Conservation (phyloP, 2,329 filamentous ascomycete genomes). For the Pseudogymnoascus sp. region DNA sequence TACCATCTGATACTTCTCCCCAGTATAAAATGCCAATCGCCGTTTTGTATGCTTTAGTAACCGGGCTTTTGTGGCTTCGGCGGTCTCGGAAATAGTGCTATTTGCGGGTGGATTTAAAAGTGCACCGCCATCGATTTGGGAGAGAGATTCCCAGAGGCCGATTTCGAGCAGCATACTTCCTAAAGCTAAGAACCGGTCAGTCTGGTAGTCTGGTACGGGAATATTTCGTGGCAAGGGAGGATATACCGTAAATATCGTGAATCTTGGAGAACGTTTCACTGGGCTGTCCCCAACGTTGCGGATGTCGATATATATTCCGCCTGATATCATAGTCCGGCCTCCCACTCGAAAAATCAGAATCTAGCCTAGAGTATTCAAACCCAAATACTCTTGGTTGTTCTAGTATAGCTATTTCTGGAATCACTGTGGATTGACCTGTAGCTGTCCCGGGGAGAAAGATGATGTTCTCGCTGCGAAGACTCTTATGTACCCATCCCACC, state of each 20-base stretch:
- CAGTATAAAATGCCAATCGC: slow-evolving; percentile 26
- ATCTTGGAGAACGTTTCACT: slow-evolving; percentile 41
- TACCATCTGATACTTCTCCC: slow-evolving; percentile 28
- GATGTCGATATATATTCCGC: slow-evolving; percentile 46
- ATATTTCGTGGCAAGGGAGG: not conserved
- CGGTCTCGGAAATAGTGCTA: slow-evolving; percentile 14
- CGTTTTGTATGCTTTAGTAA: slow-evolving; percentile 21
- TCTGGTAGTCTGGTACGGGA: not conserved
- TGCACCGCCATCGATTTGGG: not conserved
- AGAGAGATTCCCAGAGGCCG: slow-evolving; percentile 36
- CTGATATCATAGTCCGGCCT: not conserved
- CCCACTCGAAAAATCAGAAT: slow-evolving; percentile 10
- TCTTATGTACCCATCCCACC: slow-evolving; percentile 12
- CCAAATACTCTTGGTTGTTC: slow-evolving; percentile 12
- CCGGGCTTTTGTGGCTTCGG: slow-evolving; percentile 13
- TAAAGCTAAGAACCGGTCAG: slow-evolving; percentile 22
- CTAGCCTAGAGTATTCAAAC: slow-evolving; percentile 13
- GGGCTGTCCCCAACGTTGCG: slow-evolving; percentile 37
- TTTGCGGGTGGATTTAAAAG: slow-evolving; percentile 25
- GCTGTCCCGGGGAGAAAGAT: slow-evolving; percentile 10
- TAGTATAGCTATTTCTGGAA: not conserved
- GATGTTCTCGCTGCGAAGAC: slow-evolving; percentile 14
- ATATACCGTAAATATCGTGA: slow-evolving; percentile 47
- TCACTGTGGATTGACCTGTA: not conserved
- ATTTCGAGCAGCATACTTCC: slow-evolving; percentile 48